Evolutionary conservation across 108 stramenopile species (phyloP), one percentile per base, ranked within the genome.

Genomic region (Cyclotella kingstonii): DNA sequence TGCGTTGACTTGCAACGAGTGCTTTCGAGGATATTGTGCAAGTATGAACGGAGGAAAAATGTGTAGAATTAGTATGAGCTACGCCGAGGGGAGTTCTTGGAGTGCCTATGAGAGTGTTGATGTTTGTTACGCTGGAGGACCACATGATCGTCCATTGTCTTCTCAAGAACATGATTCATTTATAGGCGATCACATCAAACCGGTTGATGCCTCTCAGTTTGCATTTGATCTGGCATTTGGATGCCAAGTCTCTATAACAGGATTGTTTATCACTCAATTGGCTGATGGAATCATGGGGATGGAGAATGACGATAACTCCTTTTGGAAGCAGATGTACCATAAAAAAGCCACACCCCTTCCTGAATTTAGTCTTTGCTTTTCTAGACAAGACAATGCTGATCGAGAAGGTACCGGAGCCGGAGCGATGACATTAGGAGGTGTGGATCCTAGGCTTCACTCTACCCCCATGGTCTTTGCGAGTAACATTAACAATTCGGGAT

Each of bases 271-370:
- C 45, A 96, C 95, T 5, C 98, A 98, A 63, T 74, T 96, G 17
- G 98, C 94, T 23, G 94, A 96, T 65, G 98, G 98, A 0, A 98
- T 98, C 66, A 95, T 97, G 95, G 91, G 91, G 5, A 87, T 93
- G 86, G 86, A 81, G 46, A 77, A 79, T 47, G 71, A 72, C 1
- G 22, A 64, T 9, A 58, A 57, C 7, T 33, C 82, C 3, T 86
- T 82, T 74, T 87, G 84, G 84, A 61, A 69, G 22, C 91, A 93
- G 76, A 80, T 89, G 86, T 70, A 76, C 35, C n/a, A 45, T 7
- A 65, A 56, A 17, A 62, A 68, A 10, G 74, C 83, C 14, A 75
- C 73, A 31, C 68, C 65, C 53, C 38, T 55, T 33, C 60, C 74
- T 35, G 58, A 73, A 8, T 93, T 93, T 59, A 60, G 79, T 22